Evolutionary conservation across 2,329 filamentous ascomycete genomes (phyloP).

Genomic region (Pseudophaeomoniella oleicola): DNA sequence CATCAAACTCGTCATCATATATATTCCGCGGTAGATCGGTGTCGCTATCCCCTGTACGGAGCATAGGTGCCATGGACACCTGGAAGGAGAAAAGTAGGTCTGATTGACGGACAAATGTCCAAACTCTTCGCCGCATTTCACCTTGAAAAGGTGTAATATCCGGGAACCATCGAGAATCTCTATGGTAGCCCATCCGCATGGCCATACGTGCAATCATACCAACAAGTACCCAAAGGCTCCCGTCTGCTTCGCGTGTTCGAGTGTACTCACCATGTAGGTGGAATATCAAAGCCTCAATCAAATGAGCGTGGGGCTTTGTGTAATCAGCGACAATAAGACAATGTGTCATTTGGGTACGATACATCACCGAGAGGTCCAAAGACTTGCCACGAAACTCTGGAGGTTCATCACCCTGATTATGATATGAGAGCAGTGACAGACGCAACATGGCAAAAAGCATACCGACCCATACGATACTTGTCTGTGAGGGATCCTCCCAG

Average conservation of each 20-base stretch:
- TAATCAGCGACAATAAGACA: constrained; percentile 50
- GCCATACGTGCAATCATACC: constrained; percentile 47
- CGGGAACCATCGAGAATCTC: constrained; percentile 45
- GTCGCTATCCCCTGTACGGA: constrained; percentile 49
- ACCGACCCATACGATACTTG: constrained; percentile 45
- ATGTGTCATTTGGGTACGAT: constrained; percentile 44
- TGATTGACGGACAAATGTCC: constrained; percentile 38
- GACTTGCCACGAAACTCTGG: constrained; percentile 46
- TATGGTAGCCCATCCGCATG: constrained; percentile 53
- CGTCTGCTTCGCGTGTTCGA: constrained; percentile 43
- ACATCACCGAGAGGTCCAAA: constrained; percentile 28
- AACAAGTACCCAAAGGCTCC: constrained; percentile 44
- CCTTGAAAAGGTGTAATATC: constrained; percentile 46
- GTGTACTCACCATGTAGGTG: constrained; percentile 48
- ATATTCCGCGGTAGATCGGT: constrained; percentile 47
- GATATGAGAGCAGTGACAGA: constrained; percentile 48
- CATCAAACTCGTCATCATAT: constrained; percentile 50
- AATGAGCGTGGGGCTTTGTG: constrained; percentile 43
- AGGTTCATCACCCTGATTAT: constrained; percentile 46
- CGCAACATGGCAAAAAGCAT: constrained; percentile 52
- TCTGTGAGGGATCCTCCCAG: constrained; percentile 44
- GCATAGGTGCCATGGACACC: constrained; percentile 52
- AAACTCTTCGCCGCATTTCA: constrained; percentile 39
- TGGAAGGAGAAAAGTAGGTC: constrained; percentile 54
- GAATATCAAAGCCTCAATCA: constrained; percentile 47